These are phyloP conservation scores for Crithidia fasciculata DNA, from an alignment of 208 protist genomes.

Conservation along the genomic window DNA sequence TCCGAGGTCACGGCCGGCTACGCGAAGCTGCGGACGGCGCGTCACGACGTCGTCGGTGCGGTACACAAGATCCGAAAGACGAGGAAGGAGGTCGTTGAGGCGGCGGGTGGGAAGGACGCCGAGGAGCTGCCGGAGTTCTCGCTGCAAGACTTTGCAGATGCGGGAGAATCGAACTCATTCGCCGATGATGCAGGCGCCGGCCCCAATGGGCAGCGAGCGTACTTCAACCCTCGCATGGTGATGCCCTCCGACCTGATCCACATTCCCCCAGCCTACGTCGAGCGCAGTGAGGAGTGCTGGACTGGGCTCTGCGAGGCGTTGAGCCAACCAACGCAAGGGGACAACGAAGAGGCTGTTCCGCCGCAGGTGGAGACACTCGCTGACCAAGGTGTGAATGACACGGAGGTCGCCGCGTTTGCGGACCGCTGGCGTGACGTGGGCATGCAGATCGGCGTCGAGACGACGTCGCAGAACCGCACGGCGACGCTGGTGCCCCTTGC, in stretches of 20 bases:
- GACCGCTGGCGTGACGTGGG: conserved; percentile 29
- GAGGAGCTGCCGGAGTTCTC: conserved; percentile 7
- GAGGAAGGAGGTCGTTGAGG: conserved; percentile 6
- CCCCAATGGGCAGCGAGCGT: conserved; percentile 9
- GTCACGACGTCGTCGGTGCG: conserved; percentile 30
- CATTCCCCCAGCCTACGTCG: conserved; percentile 30
- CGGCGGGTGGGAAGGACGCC: neutral
- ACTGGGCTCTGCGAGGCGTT: conserved; percentile 28
- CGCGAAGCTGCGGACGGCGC: conserved; percentile 23
- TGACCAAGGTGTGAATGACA: neutral
- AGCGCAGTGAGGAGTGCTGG: conserved; percentile 48
- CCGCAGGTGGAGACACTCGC: conserved; percentile 21
- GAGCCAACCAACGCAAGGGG: conserved; percentile 5
- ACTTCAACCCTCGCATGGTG: conserved; percentile 46
- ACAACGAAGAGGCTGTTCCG: conserved; percentile 14
- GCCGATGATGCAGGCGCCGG: conserved; percentile 14
- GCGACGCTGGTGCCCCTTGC: conserved; percentile 32
- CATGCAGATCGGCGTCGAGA: conserved; percentile 14
- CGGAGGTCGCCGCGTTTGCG: conserved; percentile 25
- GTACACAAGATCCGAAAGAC: conserved; percentile 40
- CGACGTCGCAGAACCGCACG: conserved; percentile 16
- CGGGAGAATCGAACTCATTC: conserved; percentile 31
- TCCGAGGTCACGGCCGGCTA: conserved; percentile 17
- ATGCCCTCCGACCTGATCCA: conserved; percentile 36
- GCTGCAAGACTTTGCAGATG: conserved; percentile 36